phyloP scores from a whole-genome alignment of 495 filamentous ascomycete species.

The Xylaria longipes region DNA sequence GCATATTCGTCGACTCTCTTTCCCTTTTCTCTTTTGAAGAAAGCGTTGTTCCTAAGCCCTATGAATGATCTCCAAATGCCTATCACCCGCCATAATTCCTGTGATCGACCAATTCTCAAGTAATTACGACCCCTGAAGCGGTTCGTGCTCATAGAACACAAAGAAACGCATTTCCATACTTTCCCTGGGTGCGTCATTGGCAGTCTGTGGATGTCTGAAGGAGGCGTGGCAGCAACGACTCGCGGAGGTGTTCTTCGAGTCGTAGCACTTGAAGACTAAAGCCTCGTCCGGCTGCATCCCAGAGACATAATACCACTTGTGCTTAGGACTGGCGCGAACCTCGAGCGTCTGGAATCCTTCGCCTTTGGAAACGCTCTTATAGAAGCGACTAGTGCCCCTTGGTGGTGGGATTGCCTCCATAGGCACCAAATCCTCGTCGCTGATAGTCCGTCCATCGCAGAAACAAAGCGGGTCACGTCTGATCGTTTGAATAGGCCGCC shows the following conservation, averaged over 20 bases:
- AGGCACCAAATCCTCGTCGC: conserved; percentile 53
- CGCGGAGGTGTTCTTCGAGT: conserved; percentile 49
- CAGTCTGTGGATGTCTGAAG: conserved; percentile 23
- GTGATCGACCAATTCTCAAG: neutral
- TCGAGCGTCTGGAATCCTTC: conserved; percentile 15
- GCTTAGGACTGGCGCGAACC: conserved; percentile 25
- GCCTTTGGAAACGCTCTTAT: conserved; percentile 46
- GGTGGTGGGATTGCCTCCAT: conserved; percentile 56
- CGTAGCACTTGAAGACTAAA: conserved; percentile 67
- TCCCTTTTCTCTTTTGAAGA: neutral
- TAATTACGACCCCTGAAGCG: conserved; percentile 1
- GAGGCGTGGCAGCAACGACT: conserved; percentile 32
- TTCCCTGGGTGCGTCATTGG: conserved; percentile 26
- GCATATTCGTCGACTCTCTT: neutral
- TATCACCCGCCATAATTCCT: neutral
- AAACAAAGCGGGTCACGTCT: conserved; percentile 62
- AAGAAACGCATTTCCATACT: conserved; percentile 36
- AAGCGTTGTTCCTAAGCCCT: neutral
- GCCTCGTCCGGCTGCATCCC: conserved; percentile 61
- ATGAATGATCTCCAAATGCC: neutral
- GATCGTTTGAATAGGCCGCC: conserved; percentile 67
- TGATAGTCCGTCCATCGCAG: conserved; percentile 54
- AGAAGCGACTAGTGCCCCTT: conserved; percentile 55
- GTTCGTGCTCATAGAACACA: conserved; percentile 29
- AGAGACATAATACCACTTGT: conserved; percentile 61